These are phyloP conservation scores for Chrysanthemum seticuspe DNA, from an alignment of 129 eudicot genomes.

Conservation along the genomic window DNA sequence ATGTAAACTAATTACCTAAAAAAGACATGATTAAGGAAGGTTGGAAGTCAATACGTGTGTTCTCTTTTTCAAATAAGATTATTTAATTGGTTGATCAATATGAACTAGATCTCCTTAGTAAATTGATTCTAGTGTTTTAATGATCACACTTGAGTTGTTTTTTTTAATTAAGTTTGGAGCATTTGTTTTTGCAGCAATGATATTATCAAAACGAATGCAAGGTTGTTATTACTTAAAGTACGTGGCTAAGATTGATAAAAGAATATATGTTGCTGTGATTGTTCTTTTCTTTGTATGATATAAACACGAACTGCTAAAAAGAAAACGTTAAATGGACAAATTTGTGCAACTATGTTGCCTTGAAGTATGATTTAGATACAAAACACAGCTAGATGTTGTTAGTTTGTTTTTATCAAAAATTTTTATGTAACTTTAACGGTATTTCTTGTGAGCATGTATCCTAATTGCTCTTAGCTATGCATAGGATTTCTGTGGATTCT, in stretches of 20 bases:
- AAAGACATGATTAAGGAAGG: too few species aligned
- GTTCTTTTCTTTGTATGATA: too few species aligned
- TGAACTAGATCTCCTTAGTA: neutral
- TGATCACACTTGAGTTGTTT: slow-evolving; percentile 15
- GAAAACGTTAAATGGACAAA: too few species aligned
- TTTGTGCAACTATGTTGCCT: too few species aligned
- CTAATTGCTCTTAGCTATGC: neutral
- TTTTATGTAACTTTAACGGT: neutral
- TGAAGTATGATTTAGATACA: neutral
- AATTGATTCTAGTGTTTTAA: neutral
- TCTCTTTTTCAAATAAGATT: neutral
- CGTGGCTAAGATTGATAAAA: too few species aligned
- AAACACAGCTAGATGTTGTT: neutral
- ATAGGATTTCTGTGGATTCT: neutral
- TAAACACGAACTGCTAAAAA: too few species aligned
- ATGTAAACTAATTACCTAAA: too few species aligned
- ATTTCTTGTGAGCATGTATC: slow-evolving; percentile 11
- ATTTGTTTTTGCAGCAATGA: neutral
- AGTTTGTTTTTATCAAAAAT: too few species aligned
- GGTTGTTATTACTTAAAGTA: too few species aligned
- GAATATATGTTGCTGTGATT: too few species aligned
- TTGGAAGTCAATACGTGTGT: too few species aligned
- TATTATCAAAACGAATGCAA: too few species aligned
- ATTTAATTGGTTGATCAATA: slow-evolving; percentile 14
- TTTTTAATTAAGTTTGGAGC: neutral